These are phyloP conservation scores for Coriaria nepalensis DNA, from an alignment of 306 rosid species.

Conservation along the genomic window DNA sequence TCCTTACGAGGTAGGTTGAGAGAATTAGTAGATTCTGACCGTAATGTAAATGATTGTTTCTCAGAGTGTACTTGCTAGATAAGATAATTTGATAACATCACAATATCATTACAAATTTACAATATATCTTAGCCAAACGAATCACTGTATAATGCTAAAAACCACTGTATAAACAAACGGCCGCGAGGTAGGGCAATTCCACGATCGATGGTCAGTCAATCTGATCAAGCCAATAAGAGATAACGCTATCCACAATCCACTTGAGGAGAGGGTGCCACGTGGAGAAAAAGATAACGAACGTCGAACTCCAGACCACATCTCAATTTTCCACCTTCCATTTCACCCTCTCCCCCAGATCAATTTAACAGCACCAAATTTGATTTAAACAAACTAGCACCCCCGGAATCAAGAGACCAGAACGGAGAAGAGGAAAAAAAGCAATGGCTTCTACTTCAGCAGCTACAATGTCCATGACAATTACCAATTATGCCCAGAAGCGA, in stretches of 20 bases:
- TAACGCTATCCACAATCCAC: slow-evolving; percentile 50
- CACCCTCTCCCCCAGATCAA: slow-evolving; percentile 6
- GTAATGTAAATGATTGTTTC: too few species aligned
- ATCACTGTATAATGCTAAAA: too few species aligned
- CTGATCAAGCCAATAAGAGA: too few species aligned
- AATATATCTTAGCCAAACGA: too few species aligned
- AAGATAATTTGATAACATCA: too few species aligned
- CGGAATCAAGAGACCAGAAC: slow-evolving; percentile 5
- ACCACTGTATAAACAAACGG: too few species aligned
- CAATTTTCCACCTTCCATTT: slow-evolving; percentile 38
- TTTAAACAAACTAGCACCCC: slow-evolving; percentile 2
- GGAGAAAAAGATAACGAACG: slow-evolving; percentile 22
- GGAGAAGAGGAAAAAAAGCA: neutral
- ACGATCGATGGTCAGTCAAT: too few species aligned
- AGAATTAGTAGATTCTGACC: too few species aligned
- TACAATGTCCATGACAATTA: slow-evolving; percentile 61
- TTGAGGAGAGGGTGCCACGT: slow-evolving; percentile 55
- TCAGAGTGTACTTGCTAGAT: too few species aligned
- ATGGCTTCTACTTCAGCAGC: slow-evolving; percentile 77
- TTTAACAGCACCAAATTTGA: neutral
- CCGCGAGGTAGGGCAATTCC: too few species aligned
- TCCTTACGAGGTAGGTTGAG: too few species aligned
- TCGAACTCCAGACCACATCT: slow-evolving; percentile 3
- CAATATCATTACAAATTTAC: slow-evolving; percentile 2
- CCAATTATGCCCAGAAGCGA: slow-evolving; percentile 36